Conservation (phyloP, 805 yeast genomes). For the Sporopachydermia lactativora region DNA sequence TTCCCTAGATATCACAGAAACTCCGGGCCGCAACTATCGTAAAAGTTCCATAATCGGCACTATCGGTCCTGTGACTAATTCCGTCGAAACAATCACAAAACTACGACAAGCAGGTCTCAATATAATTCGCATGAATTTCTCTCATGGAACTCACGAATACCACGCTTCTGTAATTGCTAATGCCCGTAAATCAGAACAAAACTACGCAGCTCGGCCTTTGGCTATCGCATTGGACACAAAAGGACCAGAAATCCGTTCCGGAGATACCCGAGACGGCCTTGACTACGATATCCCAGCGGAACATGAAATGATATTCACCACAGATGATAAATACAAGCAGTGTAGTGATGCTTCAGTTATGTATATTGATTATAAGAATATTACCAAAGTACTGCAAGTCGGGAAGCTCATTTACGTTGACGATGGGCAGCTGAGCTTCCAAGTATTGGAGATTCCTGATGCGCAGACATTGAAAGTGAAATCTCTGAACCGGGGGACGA, state of each 20-base stretch:
- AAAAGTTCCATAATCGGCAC: slow-evolving; percentile 97
- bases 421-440: slow-evolving; percentile 95
- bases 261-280: slow-evolving; percentile 54
- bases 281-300: slow-evolving; percentile 59
- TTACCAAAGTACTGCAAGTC: slow-evolving; percentile 59
- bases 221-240: slow-evolving; percentile 96
- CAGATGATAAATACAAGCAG: slow-evolving; percentile 52
- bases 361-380: slow-evolving; percentile 74
- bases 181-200: slow-evolving; percentile 84
- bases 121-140: slow-evolving; percentile 97
- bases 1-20: slow-evolving; percentile 53
- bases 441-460: slow-evolving; percentile 75
- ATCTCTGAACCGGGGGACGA: slow-evolving; percentile 89
- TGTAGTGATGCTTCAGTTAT: slow-evolving; percentile 54
- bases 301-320: slow-evolving; percentile 76
- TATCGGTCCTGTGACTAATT: slow-evolving; percentile 93
- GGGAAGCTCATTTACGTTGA: slow-evolving; percentile 83
- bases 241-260: slow-evolving; percentile 91
- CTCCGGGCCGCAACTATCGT: slow-evolving; percentile 72
- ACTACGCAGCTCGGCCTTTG: slow-evolving; percentile 89
- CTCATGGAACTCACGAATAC: slow-evolving; percentile 96
- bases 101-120: slow-evolving; percentile 95
- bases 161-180: slow-evolving; percentile 95
- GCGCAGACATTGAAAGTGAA: slow-evolving; percentile 70
- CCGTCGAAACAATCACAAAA: slow-evolving; percentile 67